These are phyloP conservation scores for Candida schatavii DNA, from an alignment of 805 yeast species.

Conservation along the genomic window DNA sequence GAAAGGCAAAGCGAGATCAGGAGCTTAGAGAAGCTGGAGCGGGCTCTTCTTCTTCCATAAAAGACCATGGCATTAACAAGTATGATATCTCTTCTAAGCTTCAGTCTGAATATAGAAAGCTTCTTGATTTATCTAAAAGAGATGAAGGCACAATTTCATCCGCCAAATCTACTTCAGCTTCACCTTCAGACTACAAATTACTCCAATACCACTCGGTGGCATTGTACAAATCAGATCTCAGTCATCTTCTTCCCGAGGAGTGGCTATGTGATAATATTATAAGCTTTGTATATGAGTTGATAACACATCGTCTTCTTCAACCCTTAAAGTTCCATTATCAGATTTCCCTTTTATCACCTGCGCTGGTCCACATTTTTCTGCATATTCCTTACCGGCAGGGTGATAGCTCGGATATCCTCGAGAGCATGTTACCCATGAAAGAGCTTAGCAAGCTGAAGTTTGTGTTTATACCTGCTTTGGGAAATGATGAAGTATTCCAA, in stretches of 20 bases:
- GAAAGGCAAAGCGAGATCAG: slow-evolving; percentile 11
- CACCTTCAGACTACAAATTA: slow-evolving; percentile 22
- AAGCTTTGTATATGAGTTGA: slow-evolving; percentile 56
- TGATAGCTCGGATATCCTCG: slow-evolving; percentile 1
- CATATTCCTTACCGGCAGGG: slow-evolving; percentile 34
- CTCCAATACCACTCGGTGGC: slow-evolving; percentile 57
- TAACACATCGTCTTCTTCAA: slow-evolving; percentile 21
- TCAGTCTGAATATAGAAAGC: slow-evolving; percentile 16
- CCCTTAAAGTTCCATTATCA: slow-evolving; percentile 16
- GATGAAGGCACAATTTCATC: slow-evolving; percentile 10
- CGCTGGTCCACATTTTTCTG: slow-evolving; percentile 60
- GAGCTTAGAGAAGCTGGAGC: slow-evolving; percentile 3
- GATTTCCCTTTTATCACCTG: slow-evolving; percentile 47
- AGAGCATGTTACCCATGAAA: slow-evolving; percentile 25
- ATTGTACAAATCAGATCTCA: slow-evolving; percentile 56
- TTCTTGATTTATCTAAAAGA: slow-evolving; percentile 10
- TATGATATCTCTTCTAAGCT: slow-evolving; percentile 16
- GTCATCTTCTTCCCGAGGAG: slow-evolving; percentile 57
- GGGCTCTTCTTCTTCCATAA: neutral
- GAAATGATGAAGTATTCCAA: slow-evolving; percentile 49
- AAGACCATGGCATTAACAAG: slow-evolving; percentile 6
- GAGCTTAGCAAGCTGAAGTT: slow-evolving; percentile 38
- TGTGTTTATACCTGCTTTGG: slow-evolving; percentile 68
- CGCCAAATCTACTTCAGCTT: neutral
- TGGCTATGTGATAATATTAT: slow-evolving; percentile 77